phyloP scores from a whole-genome alignment of 140 eudicot genomes.

The Flaveria floridana region DNA sequence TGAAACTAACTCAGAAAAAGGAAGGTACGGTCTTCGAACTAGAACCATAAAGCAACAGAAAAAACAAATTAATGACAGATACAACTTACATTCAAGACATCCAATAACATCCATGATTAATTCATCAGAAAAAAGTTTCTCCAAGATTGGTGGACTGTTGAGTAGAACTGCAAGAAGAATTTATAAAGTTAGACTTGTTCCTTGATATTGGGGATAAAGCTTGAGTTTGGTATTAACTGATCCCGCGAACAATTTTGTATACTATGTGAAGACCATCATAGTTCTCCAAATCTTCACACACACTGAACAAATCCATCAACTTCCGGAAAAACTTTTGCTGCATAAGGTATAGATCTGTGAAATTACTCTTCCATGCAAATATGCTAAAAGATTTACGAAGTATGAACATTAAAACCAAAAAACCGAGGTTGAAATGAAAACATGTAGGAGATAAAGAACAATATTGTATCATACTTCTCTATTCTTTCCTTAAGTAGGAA shows the following conservation, averaged over 20 bases:
- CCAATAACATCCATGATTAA: slow-evolving; percentile 79
- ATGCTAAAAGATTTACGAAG: slow-evolving; percentile 5
- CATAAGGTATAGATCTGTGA: slow-evolving; percentile 24
- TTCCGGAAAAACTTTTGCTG: slow-evolving; percentile 83
- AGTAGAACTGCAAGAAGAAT: slow-evolving; percentile 62
- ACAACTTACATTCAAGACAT: slow-evolving; percentile 80
- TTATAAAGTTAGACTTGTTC: neutral
- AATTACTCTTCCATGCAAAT: slow-evolving; percentile 16
- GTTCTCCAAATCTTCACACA: slow-evolving; percentile 80
- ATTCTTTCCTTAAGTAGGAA: neutral
- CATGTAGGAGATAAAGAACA: neutral
- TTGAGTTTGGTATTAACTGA: slow-evolving; percentile 50
- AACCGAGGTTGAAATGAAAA: neutral
- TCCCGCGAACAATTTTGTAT: slow-evolving; percentile 74
- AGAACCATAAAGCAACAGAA: slow-evolving; percentile 17
- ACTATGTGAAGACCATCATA: slow-evolving; percentile 76
- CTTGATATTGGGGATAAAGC: slow-evolving; percentile 10
- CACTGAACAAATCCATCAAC: slow-evolving; percentile 79
- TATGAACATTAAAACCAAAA: neutral
- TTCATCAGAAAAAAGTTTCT: slow-evolving; percentile 80
- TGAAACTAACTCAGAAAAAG: neutral
- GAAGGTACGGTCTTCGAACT: neutral
- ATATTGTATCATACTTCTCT: neutral
- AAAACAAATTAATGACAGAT: neutral
- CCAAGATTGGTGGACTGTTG: slow-evolving; percentile 72